Evolutionary conservation across 305 asterid species (phyloP), one percentile per base, ranked within the genome.

Genomic region (Withania somnifera): DNA sequence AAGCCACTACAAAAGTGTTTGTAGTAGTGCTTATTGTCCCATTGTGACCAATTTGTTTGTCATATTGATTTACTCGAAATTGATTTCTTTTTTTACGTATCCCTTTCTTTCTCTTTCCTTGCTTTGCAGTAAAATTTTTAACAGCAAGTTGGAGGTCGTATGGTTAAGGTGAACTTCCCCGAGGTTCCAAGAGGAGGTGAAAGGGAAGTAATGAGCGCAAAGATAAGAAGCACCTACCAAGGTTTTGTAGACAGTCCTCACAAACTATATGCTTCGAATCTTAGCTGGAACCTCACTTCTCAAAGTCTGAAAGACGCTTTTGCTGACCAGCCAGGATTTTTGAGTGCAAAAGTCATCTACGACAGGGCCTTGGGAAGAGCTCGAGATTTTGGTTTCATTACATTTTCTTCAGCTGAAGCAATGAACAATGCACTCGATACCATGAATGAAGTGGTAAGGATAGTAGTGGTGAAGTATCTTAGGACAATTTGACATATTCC

Each of bases 151-250:
- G 99, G 98, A 80, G 97, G 97, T 14, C 92, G 99, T 47, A 88
- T 93, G 0, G 92, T 93, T 17, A 96, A 89, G 89, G 98, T 96
- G 75, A 96, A 96, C 91, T 90, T 94, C 84, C 98, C 99, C 0
- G 99, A 94, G 89, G 99, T 96, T 81, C 98, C 98, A 78, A 88
- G 91, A 83, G 99, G 98, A 5, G 98, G 97, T 42, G 99, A 96
- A 81, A 89, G 95, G 84, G 98, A 95, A 92, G 90, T 94, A 45
- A 90, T 89, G 89, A 85, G 79, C 60, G 88, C 95, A 77, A 90
- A 88, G 92, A 87, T 90, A 69, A 86, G 91, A 83, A 89, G 91
- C 90, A 89, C 92, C 89, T 38, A 90, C 76, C 92, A 90, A 81
- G 91, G 94, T n/a, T 94, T 87, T 56, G 88, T 92, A 11, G 98